These are phyloP conservation scores for Isabelozyma pseudorhagii DNA, from an alignment of 805 yeast species.

Conservation along the genomic window DNA sequence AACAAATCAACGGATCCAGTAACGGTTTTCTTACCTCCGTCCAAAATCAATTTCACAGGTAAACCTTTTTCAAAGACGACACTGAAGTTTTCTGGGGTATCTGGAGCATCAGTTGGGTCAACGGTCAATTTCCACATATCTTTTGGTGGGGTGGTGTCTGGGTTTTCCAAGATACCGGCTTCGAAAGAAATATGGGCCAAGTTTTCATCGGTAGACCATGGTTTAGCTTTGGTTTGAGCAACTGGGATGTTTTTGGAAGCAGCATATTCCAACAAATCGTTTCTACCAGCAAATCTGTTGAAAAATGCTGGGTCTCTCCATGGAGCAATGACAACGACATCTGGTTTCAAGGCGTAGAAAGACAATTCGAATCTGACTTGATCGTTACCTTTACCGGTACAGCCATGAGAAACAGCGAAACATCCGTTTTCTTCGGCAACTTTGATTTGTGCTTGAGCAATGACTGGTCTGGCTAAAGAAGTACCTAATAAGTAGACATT, in stretches of 20 bases:
- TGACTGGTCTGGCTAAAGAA: constrained; percentile 97
- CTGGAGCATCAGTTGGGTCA: constrained; percentile 95
- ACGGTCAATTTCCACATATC: constrained; percentile 99
- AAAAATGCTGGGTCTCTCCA: constrained; percentile 98
- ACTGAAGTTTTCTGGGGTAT: constrained; percentile 83
- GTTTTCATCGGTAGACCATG: constrained; percentile 99
- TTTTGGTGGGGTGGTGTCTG: constrained; percentile 98
- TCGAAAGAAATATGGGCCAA: constrained; percentile 98
- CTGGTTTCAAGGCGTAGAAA: constrained; percentile 97
- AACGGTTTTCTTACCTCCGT: constrained; percentile 54
- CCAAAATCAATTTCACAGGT: constrained; percentile 77
- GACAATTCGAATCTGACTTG: constrained; percentile 97
- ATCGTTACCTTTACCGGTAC: constrained; percentile 99
- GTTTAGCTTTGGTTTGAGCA: constrained; percentile 96
- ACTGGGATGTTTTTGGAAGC: constrained; percentile 90
- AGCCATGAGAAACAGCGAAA: constrained; percentile 98
- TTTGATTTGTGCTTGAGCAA: constrained; percentile 95
- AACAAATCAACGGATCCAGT: constrained; percentile 91
- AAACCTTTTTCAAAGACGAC: constrained; percentile 82
- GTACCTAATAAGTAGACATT: constrained; percentile 96
- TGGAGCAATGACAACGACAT: constrained; percentile 94
- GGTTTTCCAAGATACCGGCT: constrained; percentile 99
- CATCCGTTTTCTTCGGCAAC: constrained; percentile 98
- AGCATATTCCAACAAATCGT: constrained; percentile 91
- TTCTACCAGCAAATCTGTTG: constrained; percentile 96